Base-by-base conservation (phyloP, 1,284 basidiomycete genomes). In the Athelia sp. region DNA sequence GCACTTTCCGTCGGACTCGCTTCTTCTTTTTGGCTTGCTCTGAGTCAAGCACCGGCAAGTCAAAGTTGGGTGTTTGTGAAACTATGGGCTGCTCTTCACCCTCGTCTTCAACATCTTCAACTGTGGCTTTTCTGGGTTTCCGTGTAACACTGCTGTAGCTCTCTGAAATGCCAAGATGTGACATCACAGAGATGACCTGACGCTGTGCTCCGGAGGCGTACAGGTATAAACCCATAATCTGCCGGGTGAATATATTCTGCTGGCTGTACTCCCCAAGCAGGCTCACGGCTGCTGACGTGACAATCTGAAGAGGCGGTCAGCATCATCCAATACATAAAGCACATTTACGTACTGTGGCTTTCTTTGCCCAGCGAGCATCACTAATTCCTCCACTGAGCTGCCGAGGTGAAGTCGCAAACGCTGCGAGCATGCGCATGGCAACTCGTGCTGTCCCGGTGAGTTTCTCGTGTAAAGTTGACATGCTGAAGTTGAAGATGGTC, bases 151-250 rank as follows among this genome's bases (percentile, higher is more conserved):
- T 58, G 1, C 55, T 36, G 47, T 69, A 69, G 49, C 64, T 67
- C 22, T 60, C 58, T 3, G 50, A 53, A 0, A 64, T 32, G 0
- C 66, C 62, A 0, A 68, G 31, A 29, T 56, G 59, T 2, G 57
- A 56, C 15, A 66, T 36, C 2, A 68, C 59, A 17, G 53, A 49
- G 17, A 67, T 61, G 0, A 50, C 49, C 50, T 70, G 68, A 1
- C 65, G 58, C 14, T 58, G 54, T 0, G 61, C 57, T 1, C 67
- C 66, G 0, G 58, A 59, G 0, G 61, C 63, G 46, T 66, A 67
- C 3, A 73, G 56, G 46, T 68, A 71, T 2, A 68, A 50, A 0
- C 54, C 61, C n/a, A 64, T 45, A 18, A 67, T 42, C 4, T 59
- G 54, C 29, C 59, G 59, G 1, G 52, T 38, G 3, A 58, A 50